Evolutionary conservation across 208 protist genomes (phyloP).

Genomic region (Trypanosoma caninum): DNA sequence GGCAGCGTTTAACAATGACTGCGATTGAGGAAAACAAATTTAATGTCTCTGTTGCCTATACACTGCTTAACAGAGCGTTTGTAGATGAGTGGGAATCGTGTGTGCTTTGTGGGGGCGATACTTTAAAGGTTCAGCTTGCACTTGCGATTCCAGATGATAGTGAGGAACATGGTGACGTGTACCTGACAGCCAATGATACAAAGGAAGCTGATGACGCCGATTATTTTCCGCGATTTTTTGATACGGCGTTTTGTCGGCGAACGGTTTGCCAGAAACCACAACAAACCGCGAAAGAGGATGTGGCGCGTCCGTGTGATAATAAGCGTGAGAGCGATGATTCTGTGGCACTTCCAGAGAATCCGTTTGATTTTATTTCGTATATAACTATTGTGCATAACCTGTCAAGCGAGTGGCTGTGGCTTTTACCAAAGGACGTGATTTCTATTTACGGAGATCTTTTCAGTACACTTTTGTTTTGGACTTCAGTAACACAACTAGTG

Average conservation of each 20-base stretch:
- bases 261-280: background rate
- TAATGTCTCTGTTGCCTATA: constrained; percentile 18
- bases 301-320: background rate
- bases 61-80: constrained; percentile 41
- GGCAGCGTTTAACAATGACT: constrained; percentile 27
- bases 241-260: constrained; percentile 15
- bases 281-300: background rate
- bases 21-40: constrained; percentile 27
- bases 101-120: constrained; percentile 34
- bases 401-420: constrained; percentile 15
- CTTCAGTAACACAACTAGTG: constrained; percentile 51
- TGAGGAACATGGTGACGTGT: background rate
- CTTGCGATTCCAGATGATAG: constrained; percentile 1
- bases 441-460: constrained; percentile 43
- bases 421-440: constrained; percentile 25
- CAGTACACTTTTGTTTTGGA: constrained; percentile 70
- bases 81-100: constrained; percentile 50
- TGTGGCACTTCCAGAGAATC: constrained; percentile 19
- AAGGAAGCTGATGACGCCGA: background rate
- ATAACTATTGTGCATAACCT: constrained; percentile 15
- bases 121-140: constrained; percentile 19
- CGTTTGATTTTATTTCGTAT: constrained; percentile 32
- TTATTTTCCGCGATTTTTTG: background rate
- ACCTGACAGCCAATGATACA: background rate
- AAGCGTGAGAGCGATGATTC: background rate